Evolutionary conservation across 768 basidiomycete genomes (phyloP).

Genomic region (Sporobolomyces phaffii): DNA sequence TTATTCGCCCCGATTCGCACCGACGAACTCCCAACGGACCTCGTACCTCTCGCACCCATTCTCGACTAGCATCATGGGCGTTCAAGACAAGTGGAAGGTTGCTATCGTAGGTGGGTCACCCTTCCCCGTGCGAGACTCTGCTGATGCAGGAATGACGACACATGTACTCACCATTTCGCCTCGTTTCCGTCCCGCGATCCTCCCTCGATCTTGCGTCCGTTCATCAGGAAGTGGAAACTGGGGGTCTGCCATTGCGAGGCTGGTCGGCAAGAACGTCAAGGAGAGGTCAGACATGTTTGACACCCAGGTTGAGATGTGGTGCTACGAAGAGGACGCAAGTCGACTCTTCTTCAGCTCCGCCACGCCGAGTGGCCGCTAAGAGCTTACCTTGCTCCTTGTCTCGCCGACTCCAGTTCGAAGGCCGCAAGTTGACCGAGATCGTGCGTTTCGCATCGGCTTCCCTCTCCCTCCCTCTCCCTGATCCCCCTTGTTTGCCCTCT

Average conservation of each 20-base stretch:
- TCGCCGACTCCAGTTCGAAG: conserved; percentile 34
- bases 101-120: conserved; percentile 38
- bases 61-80: neutral
- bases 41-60: neutral
- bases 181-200: neutral
- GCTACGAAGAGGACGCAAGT: conserved; percentile 50
- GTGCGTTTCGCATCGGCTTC: too few species aligned
- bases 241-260: conserved; percentile 49
- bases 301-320: conserved; percentile 50
- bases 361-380: conserved; percentile 43
- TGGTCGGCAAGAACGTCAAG: conserved; percentile 48
- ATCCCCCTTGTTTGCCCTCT: too few species aligned
- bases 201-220: neutral
- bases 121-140: too few species aligned
- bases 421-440: conserved; percentile 47
- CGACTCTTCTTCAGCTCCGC: conserved; percentile 41
- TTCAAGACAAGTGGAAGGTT: conserved; percentile 36
- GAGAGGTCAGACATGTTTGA: conserved; percentile 48
- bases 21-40: neutral
- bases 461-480: too few species aligned
- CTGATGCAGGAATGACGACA: neutral
- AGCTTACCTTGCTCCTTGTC: conserved; percentile 4
- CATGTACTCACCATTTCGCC: neutral
- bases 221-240: conserved; percentile 40
- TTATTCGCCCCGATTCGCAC: too few species aligned